phyloP scores from a whole-genome alignment of 306 rosid genomes.

The Cucumis hystrix region DNA sequence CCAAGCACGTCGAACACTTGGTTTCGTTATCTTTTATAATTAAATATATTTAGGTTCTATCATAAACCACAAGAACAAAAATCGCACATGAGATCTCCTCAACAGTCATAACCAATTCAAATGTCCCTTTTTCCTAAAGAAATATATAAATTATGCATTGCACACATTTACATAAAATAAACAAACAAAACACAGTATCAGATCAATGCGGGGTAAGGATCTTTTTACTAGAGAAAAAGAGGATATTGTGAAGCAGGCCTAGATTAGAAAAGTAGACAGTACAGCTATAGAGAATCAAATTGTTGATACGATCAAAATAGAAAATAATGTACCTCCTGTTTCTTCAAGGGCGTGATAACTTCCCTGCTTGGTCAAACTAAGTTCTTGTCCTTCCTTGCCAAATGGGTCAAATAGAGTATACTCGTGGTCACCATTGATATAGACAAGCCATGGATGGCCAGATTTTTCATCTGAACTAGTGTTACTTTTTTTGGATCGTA shows the following conservation, averaged over 20 bases:
- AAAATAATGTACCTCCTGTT: slow-evolving; percentile 40
- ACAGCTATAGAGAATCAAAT: background rate
- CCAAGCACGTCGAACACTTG: no score
- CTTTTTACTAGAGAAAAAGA: background rate
- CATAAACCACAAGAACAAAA: background rate
- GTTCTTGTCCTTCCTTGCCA: slow-evolving; percentile 32
- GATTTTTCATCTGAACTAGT: slow-evolving; percentile 23
- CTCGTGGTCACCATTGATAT: slow-evolving; percentile 67
- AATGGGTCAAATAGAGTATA: slow-evolving; percentile 56
- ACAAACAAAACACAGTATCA: background rate
- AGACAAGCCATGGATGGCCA: slow-evolving; percentile 35
- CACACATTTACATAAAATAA: background rate
- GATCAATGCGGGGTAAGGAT: background rate
- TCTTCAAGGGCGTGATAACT: slow-evolving; percentile 36
- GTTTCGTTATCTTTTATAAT: no score
- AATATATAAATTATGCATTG: background rate
- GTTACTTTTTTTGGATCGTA: slow-evolving; percentile 26
- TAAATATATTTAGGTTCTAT: no score
- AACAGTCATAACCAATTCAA: background rate
- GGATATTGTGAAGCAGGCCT: background rate
- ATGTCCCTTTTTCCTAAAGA: background rate
- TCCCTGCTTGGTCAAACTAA: slow-evolving; percentile 21
- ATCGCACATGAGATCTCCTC: background rate
- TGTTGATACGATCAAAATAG: background rate
- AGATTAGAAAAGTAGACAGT: background rate